Evolutionary conservation across 305 asterid species (phyloP).

Genomic region (Stenogyne calaminthoides): DNA sequence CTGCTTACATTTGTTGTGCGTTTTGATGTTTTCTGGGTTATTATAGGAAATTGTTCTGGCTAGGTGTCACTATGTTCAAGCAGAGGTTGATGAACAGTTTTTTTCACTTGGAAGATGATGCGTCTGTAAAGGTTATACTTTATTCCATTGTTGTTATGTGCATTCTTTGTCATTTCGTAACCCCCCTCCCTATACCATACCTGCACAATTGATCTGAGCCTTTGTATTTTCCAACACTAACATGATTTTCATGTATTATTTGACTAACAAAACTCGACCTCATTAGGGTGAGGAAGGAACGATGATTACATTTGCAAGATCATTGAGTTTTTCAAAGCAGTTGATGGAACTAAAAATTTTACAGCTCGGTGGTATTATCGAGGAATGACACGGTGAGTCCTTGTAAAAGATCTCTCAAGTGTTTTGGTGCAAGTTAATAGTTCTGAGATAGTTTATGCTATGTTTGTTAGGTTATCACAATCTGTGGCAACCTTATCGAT

Average conservation of each 20-base stretch:
- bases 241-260: not conserved
- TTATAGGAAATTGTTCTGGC: constrained; percentile 46
- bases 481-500: constrained; percentile 42
- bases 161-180: too few relatives aligned
- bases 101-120: constrained; percentile 60
- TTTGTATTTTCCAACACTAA: not conserved
- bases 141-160: too few relatives aligned
- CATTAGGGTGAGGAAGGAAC: constrained; percentile 51
- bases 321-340: constrained; percentile 60
- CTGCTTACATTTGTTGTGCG: not conserved
- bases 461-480: constrained; percentile 47
- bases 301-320: constrained; percentile 62
- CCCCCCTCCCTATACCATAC: too few relatives aligned
- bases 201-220: too few relatives aligned
- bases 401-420: not conserved
- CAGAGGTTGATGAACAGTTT: constrained; percentile 53
- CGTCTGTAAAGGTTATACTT: constrained; percentile 52
- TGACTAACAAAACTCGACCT: constrained; percentile 1
- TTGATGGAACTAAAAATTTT: constrained; percentile 47
- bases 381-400: constrained; percentile 61
- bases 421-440: not conserved
- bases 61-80: constrained; percentile 44
- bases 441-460: constrained; percentile 27
- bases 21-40: not conserved
- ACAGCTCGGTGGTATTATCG: constrained; percentile 80